phyloP scores from a whole-genome alignment of 2,329 filamentous ascomycete genomes.

The Saccharata proteae region DNA sequence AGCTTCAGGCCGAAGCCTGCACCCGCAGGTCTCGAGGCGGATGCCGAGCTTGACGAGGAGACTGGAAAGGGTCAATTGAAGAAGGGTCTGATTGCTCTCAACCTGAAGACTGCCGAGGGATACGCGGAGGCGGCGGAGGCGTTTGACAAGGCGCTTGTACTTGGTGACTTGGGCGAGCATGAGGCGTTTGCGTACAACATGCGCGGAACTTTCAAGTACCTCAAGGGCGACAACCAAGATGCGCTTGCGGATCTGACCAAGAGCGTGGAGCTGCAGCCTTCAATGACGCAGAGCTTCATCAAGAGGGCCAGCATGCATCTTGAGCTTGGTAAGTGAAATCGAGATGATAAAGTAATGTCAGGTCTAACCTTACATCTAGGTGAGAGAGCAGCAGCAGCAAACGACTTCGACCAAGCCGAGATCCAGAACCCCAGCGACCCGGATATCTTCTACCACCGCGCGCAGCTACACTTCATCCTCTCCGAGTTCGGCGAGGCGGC shows the following conservation, averaged over 20 bases:
- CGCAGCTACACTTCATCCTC: conserved; percentile 96
- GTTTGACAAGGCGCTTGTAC: conserved; percentile 79
- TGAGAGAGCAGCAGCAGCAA: conserved; percentile 72
- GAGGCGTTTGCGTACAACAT: conserved; percentile 93
- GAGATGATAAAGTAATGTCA: background rate
- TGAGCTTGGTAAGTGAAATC: conserved; percentile 57
- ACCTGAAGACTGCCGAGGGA: conserved; percentile 76
- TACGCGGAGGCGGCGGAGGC: conserved; percentile 79
- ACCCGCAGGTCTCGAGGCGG: conserved; percentile 71
- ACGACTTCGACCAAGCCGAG: conserved; percentile 78
- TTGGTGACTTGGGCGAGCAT: conserved; percentile 65
- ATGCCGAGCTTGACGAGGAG: conserved; percentile 62
- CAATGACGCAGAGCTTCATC: conserved; percentile 91
- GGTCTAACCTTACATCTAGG: conserved; percentile 32
- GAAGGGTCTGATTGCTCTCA: conserved; percentile 67
- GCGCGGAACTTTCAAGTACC: conserved; percentile 88
- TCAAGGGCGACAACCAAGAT: conserved; percentile 74
- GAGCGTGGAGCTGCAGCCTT: conserved; percentile 80
- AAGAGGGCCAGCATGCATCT: conserved; percentile 98
- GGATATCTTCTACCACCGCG: conserved; percentile 98
- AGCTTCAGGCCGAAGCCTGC: conserved; percentile 81
- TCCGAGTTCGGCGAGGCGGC: conserved; percentile 85
- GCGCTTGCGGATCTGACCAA: conserved; percentile 80
- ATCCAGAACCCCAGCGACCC: conserved; percentile 78
- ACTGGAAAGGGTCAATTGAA: conserved; percentile 78